Base-by-base conservation (phyloP, 345 rosid species). In the Acer negundo region DNA sequence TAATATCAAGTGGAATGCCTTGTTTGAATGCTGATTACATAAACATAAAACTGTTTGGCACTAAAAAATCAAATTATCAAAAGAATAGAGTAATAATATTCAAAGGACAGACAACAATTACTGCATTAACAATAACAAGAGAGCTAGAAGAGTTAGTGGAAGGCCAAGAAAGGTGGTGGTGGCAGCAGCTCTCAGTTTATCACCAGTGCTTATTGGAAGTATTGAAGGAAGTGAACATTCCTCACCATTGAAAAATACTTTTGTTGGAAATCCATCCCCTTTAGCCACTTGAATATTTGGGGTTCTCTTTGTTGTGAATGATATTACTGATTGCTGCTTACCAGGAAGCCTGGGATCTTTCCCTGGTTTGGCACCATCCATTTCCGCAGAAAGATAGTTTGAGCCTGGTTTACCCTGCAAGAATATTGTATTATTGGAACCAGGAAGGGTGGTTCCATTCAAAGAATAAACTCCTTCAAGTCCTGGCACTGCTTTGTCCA, bases 231-330 rank as follows among this genome's bases (percentile, higher is more conserved):
- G 92, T 1, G 94, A 78, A 68, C 98, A 95, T 73, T 93, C 97
- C 67, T 95, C 97, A 15, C 99, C 99, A 58, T 94, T 94, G 80
- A 95, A 95, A 84, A 86, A 89, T 49, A 94, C 95, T 82, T 93
- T 95, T 0, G 92, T 85, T 12, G 99, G 98, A 80, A 91, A 95
- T 19, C 97, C 97, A 58, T 94, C 99, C 0, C 97, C 89, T n/a
- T 79, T 87, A 20, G 92, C 86, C 66, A 94, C 86, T 4, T 85
- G 83, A 62, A 95, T 80, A 63, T 93, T 89, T 1, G 97, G 92
- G 2, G 86, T 90, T 8, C 31, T 69, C 67, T 88, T 93, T 87
- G 89, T 95, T 12, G 87, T 90, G 75, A 95, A 94, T 44, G 91
- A 90, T 65, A 95, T 73, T 7, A 95, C 93, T 0, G 97, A 77